Conservation (phyloP, 2,329 filamentous ascomycete species). For the Aspergillus terreus region DNA sequence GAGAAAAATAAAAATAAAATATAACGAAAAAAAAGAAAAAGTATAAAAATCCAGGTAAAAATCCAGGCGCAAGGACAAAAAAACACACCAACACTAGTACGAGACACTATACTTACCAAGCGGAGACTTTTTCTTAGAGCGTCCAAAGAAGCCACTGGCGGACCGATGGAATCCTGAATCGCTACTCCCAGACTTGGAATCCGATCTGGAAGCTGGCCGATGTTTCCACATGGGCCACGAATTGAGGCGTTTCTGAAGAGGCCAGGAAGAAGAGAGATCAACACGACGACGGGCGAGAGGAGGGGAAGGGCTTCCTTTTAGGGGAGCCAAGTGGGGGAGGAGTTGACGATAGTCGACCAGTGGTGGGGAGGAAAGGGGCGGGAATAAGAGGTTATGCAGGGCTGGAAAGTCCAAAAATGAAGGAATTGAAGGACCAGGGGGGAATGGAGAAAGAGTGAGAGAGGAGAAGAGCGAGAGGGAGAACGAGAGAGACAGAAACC, state of each 20-base stretch:
- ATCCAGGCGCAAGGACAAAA: conserved; percentile 10
- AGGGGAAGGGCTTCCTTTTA: background rate
- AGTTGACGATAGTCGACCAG: conserved; percentile 1
- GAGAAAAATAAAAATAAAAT: conserved; percentile 4
- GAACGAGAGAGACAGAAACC: conserved; percentile 1
- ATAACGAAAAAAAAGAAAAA: conserved; percentile 1
- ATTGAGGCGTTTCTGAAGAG: conserved; percentile 7
- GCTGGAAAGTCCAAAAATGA: too few species aligned
- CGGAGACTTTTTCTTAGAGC: conserved; percentile 33
- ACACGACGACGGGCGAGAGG: background rate
- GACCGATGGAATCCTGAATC: conserved; percentile 30
- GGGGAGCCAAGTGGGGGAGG: conserved; percentile 6
- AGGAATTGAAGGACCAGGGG: conserved; percentile 1
- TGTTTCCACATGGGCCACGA: conserved; percentile 39
- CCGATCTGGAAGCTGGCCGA: conserved; percentile 37
- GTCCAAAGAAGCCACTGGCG: conserved; percentile 34
- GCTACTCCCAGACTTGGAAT: conserved; percentile 33
- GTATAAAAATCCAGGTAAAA: conserved; percentile 4
- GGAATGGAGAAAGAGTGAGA: background rate
- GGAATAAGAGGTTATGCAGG: background rate
- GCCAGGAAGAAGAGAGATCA: conserved; percentile 4
- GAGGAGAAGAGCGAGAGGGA: background rate
- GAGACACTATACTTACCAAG: conserved; percentile 26
- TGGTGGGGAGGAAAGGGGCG: background rate
- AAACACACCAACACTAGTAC: conserved; percentile 13